Percentiles rank a stretch among this genome's conserved stretches.
These are phyloP conservation scores for Clonostachys chloroleuca DNA, from an alignment of 2,329 filamentous ascomycete genomes.

Conservation along the genomic window DNA sequence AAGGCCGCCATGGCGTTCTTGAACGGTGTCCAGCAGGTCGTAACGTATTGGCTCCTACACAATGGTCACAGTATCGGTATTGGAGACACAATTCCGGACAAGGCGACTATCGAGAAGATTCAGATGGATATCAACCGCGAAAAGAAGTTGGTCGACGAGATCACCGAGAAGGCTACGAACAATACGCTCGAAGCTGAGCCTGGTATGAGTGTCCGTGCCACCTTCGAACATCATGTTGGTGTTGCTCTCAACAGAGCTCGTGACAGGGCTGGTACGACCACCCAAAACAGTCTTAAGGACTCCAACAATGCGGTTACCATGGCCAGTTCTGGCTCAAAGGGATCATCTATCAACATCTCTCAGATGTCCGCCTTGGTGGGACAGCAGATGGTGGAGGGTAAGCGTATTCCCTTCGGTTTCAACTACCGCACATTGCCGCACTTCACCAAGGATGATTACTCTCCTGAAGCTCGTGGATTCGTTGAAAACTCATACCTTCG, in stretches of 20 bases:
- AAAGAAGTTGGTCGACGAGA: conserved; percentile 73
- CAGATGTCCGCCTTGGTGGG: conserved; percentile 99
- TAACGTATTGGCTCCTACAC: conserved; percentile 96
- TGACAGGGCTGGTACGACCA: conserved; percentile 92
- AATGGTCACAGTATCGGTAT: conserved; percentile 98
- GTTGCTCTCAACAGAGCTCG: conserved; percentile 91
- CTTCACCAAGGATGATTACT: conserved; percentile 99
- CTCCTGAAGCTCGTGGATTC: conserved; percentile 92
- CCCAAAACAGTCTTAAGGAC: conserved; percentile 89
- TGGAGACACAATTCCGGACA: conserved; percentile 94
- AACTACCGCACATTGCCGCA: conserved; percentile 96
- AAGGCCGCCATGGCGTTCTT: conserved; percentile 90
- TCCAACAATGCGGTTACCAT: conserved; percentile 96
- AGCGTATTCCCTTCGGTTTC: conserved; percentile 98
- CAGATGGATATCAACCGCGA: conserved; percentile 75
- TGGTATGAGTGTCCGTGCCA: conserved; percentile 98
- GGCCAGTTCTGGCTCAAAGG: conserved; percentile 95
- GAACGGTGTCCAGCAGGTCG: conserved; percentile 89
- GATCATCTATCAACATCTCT: conserved; percentile 98
- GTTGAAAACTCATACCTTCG: conserved; percentile 98
- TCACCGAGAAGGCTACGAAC: conserved; percentile 74
- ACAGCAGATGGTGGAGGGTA: conserved; percentile 96
- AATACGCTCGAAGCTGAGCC: conserved; percentile 89
- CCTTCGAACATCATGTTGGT: conserved; percentile 96
- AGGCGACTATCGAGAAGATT: conserved; percentile 77